Evolutionary conservation across 148 eudicot species (phyloP).

Genomic region (Silene latifolia): DNA sequence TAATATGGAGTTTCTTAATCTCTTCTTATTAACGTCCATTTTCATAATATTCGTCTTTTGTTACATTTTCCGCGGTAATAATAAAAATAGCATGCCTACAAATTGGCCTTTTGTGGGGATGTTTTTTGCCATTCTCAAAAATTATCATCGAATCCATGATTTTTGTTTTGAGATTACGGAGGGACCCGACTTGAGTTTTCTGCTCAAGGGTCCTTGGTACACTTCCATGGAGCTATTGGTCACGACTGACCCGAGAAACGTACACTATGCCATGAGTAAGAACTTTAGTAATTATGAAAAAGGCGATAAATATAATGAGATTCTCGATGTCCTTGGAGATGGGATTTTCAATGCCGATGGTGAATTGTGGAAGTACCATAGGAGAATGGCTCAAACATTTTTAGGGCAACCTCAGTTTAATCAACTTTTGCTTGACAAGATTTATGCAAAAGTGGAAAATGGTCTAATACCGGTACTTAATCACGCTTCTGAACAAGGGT

Average conservation of each 20-base stretch:
- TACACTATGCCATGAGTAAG: slow-evolving; percentile 50
- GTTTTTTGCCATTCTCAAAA: slow-evolving; percentile 40
- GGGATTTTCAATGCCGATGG: slow-evolving; percentile 50
- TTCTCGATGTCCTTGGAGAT: slow-evolving; percentile 50
- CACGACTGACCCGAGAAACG: slow-evolving; percentile 40
- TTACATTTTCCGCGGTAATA: slow-evolving; percentile 14
- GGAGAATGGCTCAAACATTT: slow-evolving; percentile 33
- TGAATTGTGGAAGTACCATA: slow-evolving; percentile 41
- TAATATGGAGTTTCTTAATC: slow-evolving; percentile 20
- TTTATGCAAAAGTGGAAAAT: slow-evolving; percentile 30
- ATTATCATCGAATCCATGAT: slow-evolving; percentile 32
- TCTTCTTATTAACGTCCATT: slow-evolving; percentile 1
- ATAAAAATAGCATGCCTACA: slow-evolving; percentile 29
- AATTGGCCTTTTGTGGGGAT: slow-evolving; percentile 53
- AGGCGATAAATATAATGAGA: slow-evolving; percentile 39
- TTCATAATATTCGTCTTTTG: slow-evolving; percentile 12
- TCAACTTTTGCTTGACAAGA: slow-evolving; percentile 29
- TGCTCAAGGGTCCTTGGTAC: slow-evolving; percentile 57
- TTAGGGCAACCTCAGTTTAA: slow-evolving; percentile 32
- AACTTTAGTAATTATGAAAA: slow-evolving; percentile 53
- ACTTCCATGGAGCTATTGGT: slow-evolving; percentile 36
- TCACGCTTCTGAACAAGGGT: slow-evolving; percentile 17
- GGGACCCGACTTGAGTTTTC: slow-evolving; percentile 24
- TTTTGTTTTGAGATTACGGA: slow-evolving; percentile 15
- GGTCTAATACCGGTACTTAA: slow-evolving; percentile 47